phyloP scores from a whole-genome alignment of 257 asterid genomes.

The Penstemon newberryi region DNA sequence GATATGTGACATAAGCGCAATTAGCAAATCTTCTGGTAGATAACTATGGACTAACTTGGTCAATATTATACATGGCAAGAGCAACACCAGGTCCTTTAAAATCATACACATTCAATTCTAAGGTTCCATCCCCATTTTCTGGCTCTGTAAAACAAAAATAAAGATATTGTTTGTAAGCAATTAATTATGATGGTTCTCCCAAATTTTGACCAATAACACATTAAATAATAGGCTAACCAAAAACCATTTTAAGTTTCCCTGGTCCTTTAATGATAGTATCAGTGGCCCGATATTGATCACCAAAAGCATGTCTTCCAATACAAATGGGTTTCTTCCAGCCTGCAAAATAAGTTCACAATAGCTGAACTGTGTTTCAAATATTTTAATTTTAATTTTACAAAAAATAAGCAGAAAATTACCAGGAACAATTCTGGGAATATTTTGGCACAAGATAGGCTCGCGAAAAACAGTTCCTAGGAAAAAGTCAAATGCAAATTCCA shows the following conservation, averaged over 20 bases:
- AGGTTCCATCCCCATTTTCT: slow-evolving; percentile 63
- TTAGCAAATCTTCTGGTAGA: slow-evolving; percentile 14
- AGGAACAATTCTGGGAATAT: slow-evolving; percentile 79
- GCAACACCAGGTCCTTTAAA: slow-evolving; percentile 92
- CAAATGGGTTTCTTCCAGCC: slow-evolving; percentile 97
- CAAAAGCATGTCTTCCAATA: slow-evolving; percentile 94
- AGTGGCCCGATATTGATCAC: slow-evolving; percentile 92
- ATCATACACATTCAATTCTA: slow-evolving; percentile 63
- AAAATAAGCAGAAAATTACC: slow-evolving; percentile 47
- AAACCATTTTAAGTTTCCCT: slow-evolving; percentile 88
- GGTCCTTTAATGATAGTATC: slow-evolving; percentile 72
- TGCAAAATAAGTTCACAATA: slow-evolving; percentile 34
- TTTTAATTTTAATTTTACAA: slow-evolving; percentile 20
- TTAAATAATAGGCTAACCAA: slow-evolving; percentile 52
- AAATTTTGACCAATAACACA: slow-evolving; percentile 3
- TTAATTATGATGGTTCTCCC: background rate
- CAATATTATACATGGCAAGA: slow-evolving; percentile 87
- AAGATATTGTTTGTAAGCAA: slow-evolving; percentile 10
- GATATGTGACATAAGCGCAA: slow-evolving; percentile 15
- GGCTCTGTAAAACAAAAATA: slow-evolving; percentile 49
- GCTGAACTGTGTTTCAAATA: slow-evolving; percentile 21
- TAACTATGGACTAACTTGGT: slow-evolving; percentile 53
- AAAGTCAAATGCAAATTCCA: slow-evolving; percentile 2
- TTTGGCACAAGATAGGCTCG: slow-evolving; percentile 81
- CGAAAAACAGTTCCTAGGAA: slow-evolving; percentile 88